These are phyloP conservation scores for Vanilla planifolia DNA, from an alignment of 106 monocot species.

Conservation along the genomic window DNA sequence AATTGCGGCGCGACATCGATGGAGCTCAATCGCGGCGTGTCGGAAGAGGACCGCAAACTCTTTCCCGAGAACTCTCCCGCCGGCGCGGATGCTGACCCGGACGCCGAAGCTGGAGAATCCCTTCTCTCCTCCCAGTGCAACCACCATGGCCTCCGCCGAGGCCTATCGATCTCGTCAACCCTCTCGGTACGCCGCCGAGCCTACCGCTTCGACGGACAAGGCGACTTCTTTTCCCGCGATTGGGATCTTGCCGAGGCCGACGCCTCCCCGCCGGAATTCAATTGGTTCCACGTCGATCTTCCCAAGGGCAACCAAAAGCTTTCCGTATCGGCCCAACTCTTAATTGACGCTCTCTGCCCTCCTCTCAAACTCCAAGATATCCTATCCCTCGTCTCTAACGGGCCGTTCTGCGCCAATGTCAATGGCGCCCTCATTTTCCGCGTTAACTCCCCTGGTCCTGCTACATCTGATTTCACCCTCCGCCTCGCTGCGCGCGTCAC, in stretches of 20 bases:
- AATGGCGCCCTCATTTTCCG: slow-evolving; percentile 74
- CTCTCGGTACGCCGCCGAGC: slow-evolving; percentile 23
- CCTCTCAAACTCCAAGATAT: slow-evolving; percentile 94
- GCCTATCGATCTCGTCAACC: background rate
- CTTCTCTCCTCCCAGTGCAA: background rate
- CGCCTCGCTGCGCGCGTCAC: slow-evolving; percentile 79
- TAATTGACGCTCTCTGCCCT: slow-evolving; percentile 80
- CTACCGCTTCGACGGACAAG: slow-evolving; percentile 47
- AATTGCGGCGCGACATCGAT: no score
- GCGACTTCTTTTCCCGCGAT: slow-evolving; percentile 29
- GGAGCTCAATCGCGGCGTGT: background rate
- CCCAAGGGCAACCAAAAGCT: slow-evolving; percentile 61
- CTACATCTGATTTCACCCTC: slow-evolving; percentile 53
- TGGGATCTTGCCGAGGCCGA: slow-evolving; percentile 30
- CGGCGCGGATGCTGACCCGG: background rate
- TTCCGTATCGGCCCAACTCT: slow-evolving; percentile 52
- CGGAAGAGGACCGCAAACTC: background rate
- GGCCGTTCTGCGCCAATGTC: slow-evolving; percentile 69
- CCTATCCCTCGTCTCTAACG: slow-evolving; percentile 74
- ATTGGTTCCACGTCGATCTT: slow-evolving; percentile 94
- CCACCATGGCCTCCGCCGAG: slow-evolving; percentile 10
- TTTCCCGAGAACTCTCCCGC: background rate
- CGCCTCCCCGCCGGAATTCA: slow-evolving; percentile 25
- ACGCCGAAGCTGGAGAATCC: background rate
- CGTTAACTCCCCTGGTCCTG: slow-evolving; percentile 80